A percentile compares a stretch with the other conserved stretches of the same genome.
Conservation (phyloP, 2,329 filamentous ascomycete genomes). For the Aspergillus ustus region DNA sequence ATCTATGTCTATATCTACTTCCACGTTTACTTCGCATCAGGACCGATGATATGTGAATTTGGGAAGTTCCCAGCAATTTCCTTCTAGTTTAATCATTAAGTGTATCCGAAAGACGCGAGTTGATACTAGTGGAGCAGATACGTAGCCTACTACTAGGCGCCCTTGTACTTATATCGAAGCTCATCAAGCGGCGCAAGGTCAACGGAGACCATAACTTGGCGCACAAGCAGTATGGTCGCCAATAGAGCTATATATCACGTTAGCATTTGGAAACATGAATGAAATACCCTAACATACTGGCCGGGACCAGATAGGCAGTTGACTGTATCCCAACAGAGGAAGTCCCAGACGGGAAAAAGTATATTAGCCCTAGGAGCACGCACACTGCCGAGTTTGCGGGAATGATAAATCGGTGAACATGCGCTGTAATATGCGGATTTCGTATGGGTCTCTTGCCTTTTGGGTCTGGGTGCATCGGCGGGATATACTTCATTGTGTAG, state of each 20-base stretch:
- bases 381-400: conserved; percentile 36
- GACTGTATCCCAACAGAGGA: conserved; percentile 27
- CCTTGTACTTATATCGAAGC: conserved; percentile 49
- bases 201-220: conserved; percentile 43
- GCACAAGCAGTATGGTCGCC: conserved; percentile 36
- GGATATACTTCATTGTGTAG: conserved; percentile 41
- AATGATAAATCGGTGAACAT: conserved; percentile 30
- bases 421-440: conserved; percentile 24
- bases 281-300: conserved; percentile 34
- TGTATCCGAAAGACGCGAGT: no score
- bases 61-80: no score
- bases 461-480: conserved; percentile 31
- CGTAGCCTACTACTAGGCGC: conserved; percentile 33
- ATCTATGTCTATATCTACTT: not conserved
- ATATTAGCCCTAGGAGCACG: conserved; percentile 35
- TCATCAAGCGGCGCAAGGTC: conserved; percentile 43
- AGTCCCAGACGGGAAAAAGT: conserved; percentile 25
- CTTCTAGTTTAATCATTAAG: no score
- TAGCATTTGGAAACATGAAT: conserved; percentile 25
- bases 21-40: not conserved
- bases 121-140: no score
- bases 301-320: conserved; percentile 42
- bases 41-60: no score
- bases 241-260: conserved; percentile 40
- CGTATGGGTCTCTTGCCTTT: conserved; percentile 37